phyloP scores from a whole-genome alignment of 208 protist genomes.

The Crithidia bombi region DNA sequence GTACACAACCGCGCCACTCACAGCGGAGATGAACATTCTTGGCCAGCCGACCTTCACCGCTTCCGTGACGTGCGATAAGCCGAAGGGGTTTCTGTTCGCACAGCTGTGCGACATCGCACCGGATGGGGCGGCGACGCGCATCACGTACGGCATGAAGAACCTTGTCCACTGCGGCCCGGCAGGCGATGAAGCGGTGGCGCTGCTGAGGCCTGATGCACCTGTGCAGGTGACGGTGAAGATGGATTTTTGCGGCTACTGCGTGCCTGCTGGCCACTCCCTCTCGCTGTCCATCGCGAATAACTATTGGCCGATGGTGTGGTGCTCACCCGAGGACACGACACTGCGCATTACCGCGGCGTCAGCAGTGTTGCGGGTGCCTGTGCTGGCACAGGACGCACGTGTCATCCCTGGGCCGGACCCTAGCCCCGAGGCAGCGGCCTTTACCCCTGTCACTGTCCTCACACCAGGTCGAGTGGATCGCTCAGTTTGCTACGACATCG shows the following conservation, averaged over 20 bases:
- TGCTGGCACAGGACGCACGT: slow-evolving; percentile 24
- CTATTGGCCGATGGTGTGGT: slow-evolving; percentile 75
- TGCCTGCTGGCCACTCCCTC: slow-evolving; percentile 47
- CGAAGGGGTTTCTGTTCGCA: slow-evolving; percentile 68
- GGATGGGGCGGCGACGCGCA: slow-evolving; percentile 55
- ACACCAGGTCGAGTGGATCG: slow-evolving; percentile 44
- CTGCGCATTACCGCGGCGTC: slow-evolving; percentile 37
- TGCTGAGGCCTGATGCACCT: slow-evolving; percentile 27
- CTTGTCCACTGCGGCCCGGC: slow-evolving; percentile 45
- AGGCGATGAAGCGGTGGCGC: slow-evolving; percentile 33
- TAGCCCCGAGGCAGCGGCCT: slow-evolving; percentile 44
- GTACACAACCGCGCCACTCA: slow-evolving; percentile 45
- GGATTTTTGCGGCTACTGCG: slow-evolving; percentile 70
- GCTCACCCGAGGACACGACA: slow-evolving; percentile 57
- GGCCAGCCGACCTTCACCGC: slow-evolving; percentile 54
- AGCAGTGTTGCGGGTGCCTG: slow-evolving; percentile 37
- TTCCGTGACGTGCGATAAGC: slow-evolving; percentile 47
- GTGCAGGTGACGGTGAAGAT: slow-evolving; percentile 45
- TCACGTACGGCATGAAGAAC: slow-evolving; percentile 67
- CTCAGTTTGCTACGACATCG: slow-evolving; percentile 52
- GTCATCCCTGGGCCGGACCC: slow-evolving; percentile 32
- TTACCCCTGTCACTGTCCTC: slow-evolving; percentile 51
- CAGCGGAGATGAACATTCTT: slow-evolving; percentile 41
- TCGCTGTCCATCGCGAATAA: slow-evolving; percentile 65
- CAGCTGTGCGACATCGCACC: slow-evolving; percentile 64